These are phyloP conservation scores for Globomyces sp. DNA, from an alignment of 371 early-diverging fungal genomes.

Conservation along the genomic window DNA sequence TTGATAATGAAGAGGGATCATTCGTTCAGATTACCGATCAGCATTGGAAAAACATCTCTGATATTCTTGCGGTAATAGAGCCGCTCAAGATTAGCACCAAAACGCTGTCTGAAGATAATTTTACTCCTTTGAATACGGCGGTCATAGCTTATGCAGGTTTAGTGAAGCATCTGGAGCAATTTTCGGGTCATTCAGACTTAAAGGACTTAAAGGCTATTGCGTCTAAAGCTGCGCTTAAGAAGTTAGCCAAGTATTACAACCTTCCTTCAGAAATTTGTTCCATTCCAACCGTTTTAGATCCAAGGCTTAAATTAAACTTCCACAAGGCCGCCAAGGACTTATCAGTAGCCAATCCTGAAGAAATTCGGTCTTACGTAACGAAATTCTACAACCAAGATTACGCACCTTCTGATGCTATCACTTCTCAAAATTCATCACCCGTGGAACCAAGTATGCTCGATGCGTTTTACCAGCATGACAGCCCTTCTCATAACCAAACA, in stretches of 20 bases:
- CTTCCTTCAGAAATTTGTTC: conserved; percentile 5
- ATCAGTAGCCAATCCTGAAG: neutral
- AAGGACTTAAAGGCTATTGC: neutral
- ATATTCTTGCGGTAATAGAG: no score
- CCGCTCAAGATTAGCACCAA: no score
- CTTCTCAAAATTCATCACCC: neutral
- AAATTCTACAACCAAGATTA: neutral
- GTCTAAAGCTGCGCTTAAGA: neutral
- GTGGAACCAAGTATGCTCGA: neutral
- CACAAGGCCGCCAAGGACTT: conserved; percentile 2
- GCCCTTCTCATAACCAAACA: neutral
- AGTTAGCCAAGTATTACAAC: conserved; percentile 15
- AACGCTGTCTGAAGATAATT: no score
- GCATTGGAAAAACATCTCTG: no score
- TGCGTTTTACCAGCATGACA: neutral
- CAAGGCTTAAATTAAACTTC: conserved; percentile 13
- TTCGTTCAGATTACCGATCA: no score
- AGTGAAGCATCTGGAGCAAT: no score
- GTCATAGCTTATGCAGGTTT: no score
- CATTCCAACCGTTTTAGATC: conserved; percentile 14
- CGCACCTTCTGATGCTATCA: neutral
- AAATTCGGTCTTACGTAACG: conserved; percentile 4
- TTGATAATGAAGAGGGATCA: no score
- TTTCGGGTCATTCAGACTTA: no score
- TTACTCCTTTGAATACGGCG: no score